Evolutionary conservation across 495 filamentous ascomycete genomes (phyloP), one percentile per base, ranked within the genome.

Genomic region (Terfezia claveryi): DNA sequence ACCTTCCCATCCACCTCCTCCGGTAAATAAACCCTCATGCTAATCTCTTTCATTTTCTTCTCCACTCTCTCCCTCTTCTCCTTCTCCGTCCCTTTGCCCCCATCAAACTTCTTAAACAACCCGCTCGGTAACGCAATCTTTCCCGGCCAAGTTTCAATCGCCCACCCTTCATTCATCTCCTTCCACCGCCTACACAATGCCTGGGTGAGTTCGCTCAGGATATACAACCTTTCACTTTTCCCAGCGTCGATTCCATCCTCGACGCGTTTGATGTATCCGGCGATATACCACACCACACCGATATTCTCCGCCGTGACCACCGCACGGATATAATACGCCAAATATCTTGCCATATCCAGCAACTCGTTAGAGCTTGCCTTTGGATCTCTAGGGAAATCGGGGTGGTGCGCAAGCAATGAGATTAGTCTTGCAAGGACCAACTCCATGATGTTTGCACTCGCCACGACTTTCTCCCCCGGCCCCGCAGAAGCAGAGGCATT

Each of bases 371-470:
- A 2, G 17, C 41, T 46, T 6, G 78, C 65, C 41, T 79, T 73
- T 0, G 73, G 71, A 23, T 75, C 72, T 20, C 1, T 46, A 46
- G 14, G 14, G 65, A 89, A 99, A 66, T 99, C 92, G 1, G 88
- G 91, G 67, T 99, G 91, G 64, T 96, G 91, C 12, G 89, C 87
- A 16, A 96, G 77, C 23, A 95, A 71, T 41, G 84, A 91, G 44
- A 96, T 68, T 12, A 96, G 73, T 20, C 91, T 81, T 14, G 84
- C 75, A 66, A 99, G 84, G n/a, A 83, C 72, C 14, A 80, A 72
- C 67, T 96, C 92, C 73, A 96, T 81, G 8, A 81, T 72, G 38
- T 72, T 78, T 46, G 41, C 41, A 46, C 0, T 46, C 14, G 41
- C 4, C 2, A 20, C 12, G 17, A 20, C 14, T 20, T 14, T 20